phyloP scores from a whole-genome alignment of 2,329 filamentous ascomycete species.

The Pestalotiopsis sp. region DNA sequence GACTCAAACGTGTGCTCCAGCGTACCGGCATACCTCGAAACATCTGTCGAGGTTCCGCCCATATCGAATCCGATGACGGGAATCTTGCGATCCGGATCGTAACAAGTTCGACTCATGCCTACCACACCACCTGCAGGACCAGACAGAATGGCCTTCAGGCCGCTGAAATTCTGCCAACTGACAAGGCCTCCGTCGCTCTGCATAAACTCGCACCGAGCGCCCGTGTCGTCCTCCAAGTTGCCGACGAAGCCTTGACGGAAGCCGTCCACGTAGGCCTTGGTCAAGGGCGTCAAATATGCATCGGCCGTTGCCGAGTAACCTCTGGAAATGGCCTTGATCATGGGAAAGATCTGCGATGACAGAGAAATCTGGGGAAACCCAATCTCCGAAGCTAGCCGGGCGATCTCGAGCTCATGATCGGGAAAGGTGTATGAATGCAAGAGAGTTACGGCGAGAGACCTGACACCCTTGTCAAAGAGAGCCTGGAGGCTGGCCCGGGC shows the following conservation, averaged over 20 bases:
- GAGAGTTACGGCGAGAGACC: slow-evolving; percentile 57
- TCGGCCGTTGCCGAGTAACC: slow-evolving; percentile 22
- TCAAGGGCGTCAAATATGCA: slow-evolving; percentile 22
- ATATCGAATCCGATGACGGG: slow-evolving; percentile 81
- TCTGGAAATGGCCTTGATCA: slow-evolving; percentile 24
- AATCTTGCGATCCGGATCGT: slow-evolving; percentile 56
- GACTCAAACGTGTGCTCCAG: slow-evolving; percentile 37
- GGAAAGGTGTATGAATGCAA: slow-evolving; percentile 77
- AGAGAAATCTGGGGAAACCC: slow-evolving; percentile 22
- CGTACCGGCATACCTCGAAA: slow-evolving; percentile 63
- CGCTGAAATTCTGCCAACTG: slow-evolving; percentile 66
- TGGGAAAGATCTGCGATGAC: slow-evolving; percentile 21
- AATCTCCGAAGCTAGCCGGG: slow-evolving; percentile 52
- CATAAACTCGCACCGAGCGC: slow-evolving; percentile 29
- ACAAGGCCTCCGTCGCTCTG: slow-evolving; percentile 44
- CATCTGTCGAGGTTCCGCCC: slow-evolving; percentile 75
- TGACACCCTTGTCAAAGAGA: slow-evolving; percentile 62
- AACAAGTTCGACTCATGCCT: slow-evolving; percentile 73
- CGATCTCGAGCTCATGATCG: slow-evolving; percentile 63
- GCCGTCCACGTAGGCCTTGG: slow-evolving; percentile 18
- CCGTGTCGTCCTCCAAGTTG: slow-evolving; percentile 9
- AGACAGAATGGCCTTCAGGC: slow-evolving; percentile 69
- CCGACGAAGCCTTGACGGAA: slow-evolving; percentile 20
- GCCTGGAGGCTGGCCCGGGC: slow-evolving; percentile 58
- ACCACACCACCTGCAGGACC: slow-evolving; percentile 79